A percentile compares a stretch with the other conserved stretches of the same genome.
Conservation (phyloP, 331 rosid genomes). For the Quercus phellos region DNA sequence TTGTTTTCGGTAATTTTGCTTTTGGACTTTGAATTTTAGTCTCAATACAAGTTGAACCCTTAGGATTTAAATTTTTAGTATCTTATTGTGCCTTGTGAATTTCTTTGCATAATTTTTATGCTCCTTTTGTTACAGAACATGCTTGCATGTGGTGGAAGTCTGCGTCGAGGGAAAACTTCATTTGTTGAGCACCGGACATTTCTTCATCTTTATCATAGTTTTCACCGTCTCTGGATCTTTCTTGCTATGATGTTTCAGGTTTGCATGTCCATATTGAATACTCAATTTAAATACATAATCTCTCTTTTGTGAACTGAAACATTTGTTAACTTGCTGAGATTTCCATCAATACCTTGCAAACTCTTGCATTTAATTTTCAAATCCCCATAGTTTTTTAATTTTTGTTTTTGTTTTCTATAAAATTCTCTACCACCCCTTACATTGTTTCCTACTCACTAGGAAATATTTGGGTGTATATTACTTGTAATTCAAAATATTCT, state of each 20-base stretch:
- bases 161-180: constrained; percentile 77
- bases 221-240: constrained; percentile 93
- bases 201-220: constrained; percentile 93
- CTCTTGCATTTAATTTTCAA: neutral
- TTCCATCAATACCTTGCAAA: neutral
- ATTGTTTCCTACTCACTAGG: neutral
- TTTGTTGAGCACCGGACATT: constrained; percentile 96
- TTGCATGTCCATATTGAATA: constrained; percentile 1
- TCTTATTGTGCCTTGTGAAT: constrained; percentile 13
- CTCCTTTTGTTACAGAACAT: constrained; percentile 40
- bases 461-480: neutral
- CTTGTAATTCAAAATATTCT: neutral
- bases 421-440: neutral
- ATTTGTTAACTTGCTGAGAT: neutral
- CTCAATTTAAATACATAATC: neutral
- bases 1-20: neutral
- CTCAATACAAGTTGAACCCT: neutral
- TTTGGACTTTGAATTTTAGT: neutral
- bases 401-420: neutral
- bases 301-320: neutral
- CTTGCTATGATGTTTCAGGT: constrained; percentile 99
- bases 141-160: constrained; percentile 47
- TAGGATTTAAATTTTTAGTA: neutral
- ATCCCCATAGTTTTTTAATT: neutral
- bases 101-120: constrained; percentile 2